These are phyloP conservation scores for Aspergillus felis DNA, from an alignment of 2,329 filamentous ascomycete species.

Conservation along the genomic window DNA sequence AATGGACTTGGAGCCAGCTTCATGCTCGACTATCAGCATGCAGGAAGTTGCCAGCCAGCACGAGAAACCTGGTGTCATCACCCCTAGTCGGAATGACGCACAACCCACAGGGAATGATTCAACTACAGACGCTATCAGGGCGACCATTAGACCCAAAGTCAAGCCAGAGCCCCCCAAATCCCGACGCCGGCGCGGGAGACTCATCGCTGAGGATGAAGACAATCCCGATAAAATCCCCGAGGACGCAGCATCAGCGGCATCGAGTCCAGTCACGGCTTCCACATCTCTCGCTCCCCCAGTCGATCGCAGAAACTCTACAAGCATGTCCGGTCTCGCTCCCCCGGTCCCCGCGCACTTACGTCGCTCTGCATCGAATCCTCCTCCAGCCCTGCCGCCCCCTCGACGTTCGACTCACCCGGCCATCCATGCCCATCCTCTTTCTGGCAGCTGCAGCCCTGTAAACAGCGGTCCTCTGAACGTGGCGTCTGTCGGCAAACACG, in stretches of 20 bases:
- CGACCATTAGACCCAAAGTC: slow-evolving; percentile 24
- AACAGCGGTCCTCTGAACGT: slow-evolving; percentile 3
- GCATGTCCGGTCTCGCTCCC: slow-evolving; percentile 19
- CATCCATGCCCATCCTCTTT: slow-evolving; percentile 15
- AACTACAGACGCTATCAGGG: slow-evolving; percentile 15
- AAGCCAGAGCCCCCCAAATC: slow-evolving; percentile 42
- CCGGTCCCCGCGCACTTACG: slow-evolving; percentile 20
- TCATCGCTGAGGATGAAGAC: slow-evolving; percentile 30
- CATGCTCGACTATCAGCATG: slow-evolving; percentile 71
- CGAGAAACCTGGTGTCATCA: slow-evolving; percentile 78
- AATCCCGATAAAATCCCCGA: slow-evolving; percentile 25
- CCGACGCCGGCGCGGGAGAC: slow-evolving; percentile 40
- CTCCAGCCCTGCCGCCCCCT: slow-evolving; percentile 41
- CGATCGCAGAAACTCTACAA: slow-evolving; percentile 22
- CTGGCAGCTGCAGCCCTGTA: slow-evolving; percentile 24
- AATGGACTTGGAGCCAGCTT: slow-evolving; percentile 66
- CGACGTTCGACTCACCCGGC: slow-evolving; percentile 33
- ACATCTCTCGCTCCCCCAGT: slow-evolving; percentile 5
- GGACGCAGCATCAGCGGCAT: slow-evolving; percentile 17
- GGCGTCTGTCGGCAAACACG: slow-evolving; percentile 16
- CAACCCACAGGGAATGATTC: slow-evolving; percentile 16
- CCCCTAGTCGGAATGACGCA: slow-evolving; percentile 61
- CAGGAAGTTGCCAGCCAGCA: slow-evolving; percentile 73
- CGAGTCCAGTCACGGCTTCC: slow-evolving; percentile 6
- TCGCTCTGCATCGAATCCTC: slow-evolving; percentile 32